These are phyloP conservation scores for Rutstroemia sp. DNA, from an alignment of 2,329 filamentous ascomycete species.

Conservation along the genomic window DNA sequence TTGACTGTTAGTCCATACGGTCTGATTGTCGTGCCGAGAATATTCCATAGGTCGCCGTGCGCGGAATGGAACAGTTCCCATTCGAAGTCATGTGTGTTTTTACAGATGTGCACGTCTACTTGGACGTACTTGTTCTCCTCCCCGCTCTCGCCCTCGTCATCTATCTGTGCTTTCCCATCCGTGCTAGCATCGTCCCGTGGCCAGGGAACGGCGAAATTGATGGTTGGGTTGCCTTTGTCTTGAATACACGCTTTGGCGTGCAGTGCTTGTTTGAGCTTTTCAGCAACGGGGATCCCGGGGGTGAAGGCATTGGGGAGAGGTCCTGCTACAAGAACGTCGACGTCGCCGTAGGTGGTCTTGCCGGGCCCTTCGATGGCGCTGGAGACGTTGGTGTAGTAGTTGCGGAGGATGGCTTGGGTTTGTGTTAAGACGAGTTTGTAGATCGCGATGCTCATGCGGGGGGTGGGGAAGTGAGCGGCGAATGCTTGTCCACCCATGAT, in stretches of 20 bases:
- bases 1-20: constrained; percentile 59
- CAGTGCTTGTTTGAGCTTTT: constrained; percentile 35
- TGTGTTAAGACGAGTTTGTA: constrained; percentile 46
- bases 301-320: constrained; percentile 18
- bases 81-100: constrained; percentile 34
- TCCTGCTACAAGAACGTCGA: constrained; percentile 59
- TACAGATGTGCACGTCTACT: constrained; percentile 57
- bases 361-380: constrained; percentile 61
- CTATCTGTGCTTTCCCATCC: background rate
- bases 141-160: background rate
- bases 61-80: constrained; percentile 64
- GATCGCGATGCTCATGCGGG: constrained; percentile 53
- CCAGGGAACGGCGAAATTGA: constrained; percentile 50
- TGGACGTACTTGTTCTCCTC: constrained; percentile 46
- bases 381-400: constrained; percentile 47
- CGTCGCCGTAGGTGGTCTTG: constrained; percentile 62
- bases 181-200: constrained; percentile 27
- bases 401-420: constrained; percentile 39
- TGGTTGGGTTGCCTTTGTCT: constrained; percentile 28
- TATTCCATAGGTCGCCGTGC: constrained; percentile 66
- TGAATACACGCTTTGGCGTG: constrained; percentile 37
- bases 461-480: constrained; percentile 46
- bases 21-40: constrained; percentile 56
- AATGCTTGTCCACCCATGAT: constrained; percentile 63
- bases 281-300: constrained; percentile 10